These are phyloP conservation scores for Symbiodinium natans DNA, from an alignment of 73 alveolate genomes.

Conservation along the genomic window DNA sequence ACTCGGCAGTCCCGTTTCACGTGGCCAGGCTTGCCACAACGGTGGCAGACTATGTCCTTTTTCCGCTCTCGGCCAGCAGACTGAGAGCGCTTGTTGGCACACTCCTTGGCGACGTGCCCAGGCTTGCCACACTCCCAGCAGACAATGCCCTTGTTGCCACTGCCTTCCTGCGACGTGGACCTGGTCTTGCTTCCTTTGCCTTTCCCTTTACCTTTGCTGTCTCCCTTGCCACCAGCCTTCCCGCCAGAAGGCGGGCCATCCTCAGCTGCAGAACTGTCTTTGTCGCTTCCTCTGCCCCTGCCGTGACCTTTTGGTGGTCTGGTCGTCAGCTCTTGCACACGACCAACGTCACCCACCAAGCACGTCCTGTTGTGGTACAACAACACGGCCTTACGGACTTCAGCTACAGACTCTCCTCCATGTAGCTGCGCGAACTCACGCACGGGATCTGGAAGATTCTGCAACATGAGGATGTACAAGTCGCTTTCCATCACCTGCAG, in stretches of 20 bases:
- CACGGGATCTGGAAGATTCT: neutral
- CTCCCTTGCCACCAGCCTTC: neutral
- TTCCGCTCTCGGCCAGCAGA: neutral
- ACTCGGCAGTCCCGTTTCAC: neutral
- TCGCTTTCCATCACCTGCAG: neutral
- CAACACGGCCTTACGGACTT: neutral
- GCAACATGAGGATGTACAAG: neutral
- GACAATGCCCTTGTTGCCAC: neutral
- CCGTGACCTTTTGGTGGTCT: neutral
- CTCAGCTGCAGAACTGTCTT: neutral
- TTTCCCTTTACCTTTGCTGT: neutral
- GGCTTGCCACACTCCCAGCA: neutral
- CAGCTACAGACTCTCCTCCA: neutral
- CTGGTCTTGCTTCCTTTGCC: neutral
- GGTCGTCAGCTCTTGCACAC: neutral
- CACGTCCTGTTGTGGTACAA: neutral
- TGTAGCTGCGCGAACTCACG: neutral
- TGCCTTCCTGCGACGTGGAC: neutral
- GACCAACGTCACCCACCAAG: neutral
- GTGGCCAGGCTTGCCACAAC: neutral
- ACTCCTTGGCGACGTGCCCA: neutral
- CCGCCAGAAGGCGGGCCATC: neutral
- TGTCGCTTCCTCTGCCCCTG: constrained; percentile 1
- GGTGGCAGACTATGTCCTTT: neutral
- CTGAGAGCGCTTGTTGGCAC: neutral